Evolutionary conservation across 441 rosid species (phyloP), one percentile per base, ranked within the genome.

Genomic region (Capsella rubella): DNA sequence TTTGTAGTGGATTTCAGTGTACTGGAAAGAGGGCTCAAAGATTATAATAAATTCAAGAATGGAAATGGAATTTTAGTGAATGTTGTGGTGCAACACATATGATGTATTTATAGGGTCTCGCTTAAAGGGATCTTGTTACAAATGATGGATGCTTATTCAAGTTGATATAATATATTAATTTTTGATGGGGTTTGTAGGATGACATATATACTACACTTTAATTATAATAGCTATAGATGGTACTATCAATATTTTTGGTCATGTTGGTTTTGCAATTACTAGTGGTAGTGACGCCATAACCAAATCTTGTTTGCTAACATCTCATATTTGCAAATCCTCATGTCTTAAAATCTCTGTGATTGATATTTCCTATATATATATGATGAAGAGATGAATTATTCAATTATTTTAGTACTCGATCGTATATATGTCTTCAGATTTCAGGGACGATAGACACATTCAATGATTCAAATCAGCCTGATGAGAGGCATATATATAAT

Each of bases 51-150:
- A 43, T 61, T 55, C 46, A 71, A 65, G 80, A 71, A 59, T 71
- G 64, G 50, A 65, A 56, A 56, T 56, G 51, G 43, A 58, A 16
- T 21, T 68, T 52, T 35, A 2, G 65, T 66, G 70, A 77, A 53
- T 72, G 75, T 66, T 65, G 2, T 72, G 74, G 69, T 72, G 73
- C 46, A 35, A 31, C 65, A 61, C 59, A 78, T 71, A 28, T 72
- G 65, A 64, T 55, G 70, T 78, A 78, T 72, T 67, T 78, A 78
- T 78, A 78, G 81, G 69, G 65, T 32, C 58, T 51, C 25, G 62
- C 65, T 21, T 50, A 35, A 35, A 6, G 53, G 45, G 51, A 51
- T 51, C 64, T 37, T 51, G 16, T 51, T 51, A 35, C 21, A 52
- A 58, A 64, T 71, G 60, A 69, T 71, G 64, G 69, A 59, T 66